phyloP scores from a whole-genome alignment of 805 yeast species.

The Cyberlindnera sargentensis region DNA sequence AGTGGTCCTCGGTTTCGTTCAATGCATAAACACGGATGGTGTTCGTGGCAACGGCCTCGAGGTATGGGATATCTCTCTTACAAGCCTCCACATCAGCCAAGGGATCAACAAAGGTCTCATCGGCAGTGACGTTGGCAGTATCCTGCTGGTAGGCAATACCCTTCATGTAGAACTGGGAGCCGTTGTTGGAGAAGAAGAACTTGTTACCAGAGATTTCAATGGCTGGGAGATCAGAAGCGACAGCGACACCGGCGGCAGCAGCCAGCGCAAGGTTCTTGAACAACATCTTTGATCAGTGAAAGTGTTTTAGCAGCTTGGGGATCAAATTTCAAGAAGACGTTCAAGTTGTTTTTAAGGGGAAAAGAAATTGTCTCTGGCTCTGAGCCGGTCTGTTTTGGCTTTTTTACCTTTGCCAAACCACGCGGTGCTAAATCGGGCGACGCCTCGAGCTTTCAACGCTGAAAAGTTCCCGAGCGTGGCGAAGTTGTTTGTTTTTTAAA shows the following conservation, averaged over 20 bases:
- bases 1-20: slow-evolving; percentile 56
- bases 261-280: slow-evolving; percentile 22
- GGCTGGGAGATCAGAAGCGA: slow-evolving; percentile 42
- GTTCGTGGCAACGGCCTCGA: slow-evolving; percentile 56
- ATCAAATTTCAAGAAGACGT: neutral
- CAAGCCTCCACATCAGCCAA: slow-evolving; percentile 56
- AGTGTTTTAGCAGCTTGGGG: neutral
- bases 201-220: slow-evolving; percentile 73
- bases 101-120: slow-evolving; percentile 55
- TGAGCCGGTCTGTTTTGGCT: too few relatives aligned
- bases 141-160: slow-evolving; percentile 81
- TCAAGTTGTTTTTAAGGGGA: too few relatives aligned
- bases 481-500: too few relatives aligned
- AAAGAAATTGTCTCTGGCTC: too few relatives aligned
- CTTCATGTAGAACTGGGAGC: slow-evolving; percentile 68
- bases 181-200: slow-evolving; percentile 69
- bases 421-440: too few relatives aligned
- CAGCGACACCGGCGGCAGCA: slow-evolving; percentile 30
- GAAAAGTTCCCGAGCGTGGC: too few relatives aligned
- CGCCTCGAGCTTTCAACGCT: too few relatives aligned
- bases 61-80: slow-evolving; percentile 67
- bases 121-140: slow-evolving; percentile 41
- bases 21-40: slow-evolving; percentile 73
- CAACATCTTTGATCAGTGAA: slow-evolving; percentile 19
- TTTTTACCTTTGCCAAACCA: too few relatives aligned